A percentile compares a stretch with the other conserved stretches of the same genome.
Evolutionary conservation across 1,284 basidiomycete species (phyloP).

Genomic region (Agroathelia rolfsii): DNA sequence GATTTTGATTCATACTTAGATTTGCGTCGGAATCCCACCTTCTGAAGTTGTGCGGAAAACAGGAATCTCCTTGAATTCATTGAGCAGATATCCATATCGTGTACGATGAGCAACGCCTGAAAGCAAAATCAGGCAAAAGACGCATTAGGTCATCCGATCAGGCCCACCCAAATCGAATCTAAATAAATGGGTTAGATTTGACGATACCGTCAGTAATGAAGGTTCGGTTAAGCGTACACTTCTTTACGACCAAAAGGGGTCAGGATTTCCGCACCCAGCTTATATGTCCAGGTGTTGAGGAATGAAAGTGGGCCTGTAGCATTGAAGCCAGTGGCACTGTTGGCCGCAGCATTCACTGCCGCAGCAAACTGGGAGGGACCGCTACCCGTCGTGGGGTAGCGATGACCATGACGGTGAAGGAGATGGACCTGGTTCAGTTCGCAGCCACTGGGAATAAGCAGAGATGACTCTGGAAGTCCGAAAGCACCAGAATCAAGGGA

Average conservation of each 20-base stretch:
- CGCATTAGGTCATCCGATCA: constrained; percentile 1
- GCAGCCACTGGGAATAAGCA: constrained; percentile 39
- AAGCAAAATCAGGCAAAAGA: constrained; percentile 30
- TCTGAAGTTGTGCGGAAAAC: constrained; percentile 55
- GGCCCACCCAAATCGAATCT: not conserved
- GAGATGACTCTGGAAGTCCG: constrained; percentile 40
- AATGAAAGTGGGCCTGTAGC: constrained; percentile 40
- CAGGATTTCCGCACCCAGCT: constrained; percentile 47
- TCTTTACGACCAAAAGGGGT: constrained; percentile 49
- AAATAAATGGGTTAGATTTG: not conserved
- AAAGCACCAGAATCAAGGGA: constrained; percentile 39
- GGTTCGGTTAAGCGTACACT: constrained; percentile 23
- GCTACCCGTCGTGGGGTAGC: constrained; percentile 35
- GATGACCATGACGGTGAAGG: constrained; percentile 45
- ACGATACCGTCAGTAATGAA: not conserved
- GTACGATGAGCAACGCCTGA: constrained; percentile 37
- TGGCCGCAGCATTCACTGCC: constrained; percentile 26
- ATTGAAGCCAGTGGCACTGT: constrained; percentile 24
- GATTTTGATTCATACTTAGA: too few relatives aligned
- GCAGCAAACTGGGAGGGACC: constrained; percentile 31
- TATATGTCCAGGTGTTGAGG: constrained; percentile 44
- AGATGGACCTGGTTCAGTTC: constrained; percentile 41
- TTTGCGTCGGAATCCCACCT: constrained; percentile 17
- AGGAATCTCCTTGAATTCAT: constrained; percentile 38
- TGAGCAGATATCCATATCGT: constrained; percentile 49